These are phyloP conservation scores for Colletotrichum truncatum DNA, from an alignment of 2,329 filamentous ascomycete genomes.

Conservation along the genomic window DNA sequence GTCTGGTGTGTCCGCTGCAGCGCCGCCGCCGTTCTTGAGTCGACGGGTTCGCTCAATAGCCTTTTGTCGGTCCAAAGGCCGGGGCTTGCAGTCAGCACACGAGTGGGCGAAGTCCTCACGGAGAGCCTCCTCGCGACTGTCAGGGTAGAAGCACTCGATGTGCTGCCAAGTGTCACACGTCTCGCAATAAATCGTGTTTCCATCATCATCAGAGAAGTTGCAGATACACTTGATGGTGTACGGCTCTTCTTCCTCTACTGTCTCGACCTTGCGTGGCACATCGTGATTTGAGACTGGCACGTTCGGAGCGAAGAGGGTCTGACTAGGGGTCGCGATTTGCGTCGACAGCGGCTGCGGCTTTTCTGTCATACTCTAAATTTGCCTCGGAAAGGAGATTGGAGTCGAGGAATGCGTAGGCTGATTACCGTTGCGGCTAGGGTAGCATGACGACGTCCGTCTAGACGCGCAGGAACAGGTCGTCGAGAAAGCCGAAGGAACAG, in stretches of 20 bases:
- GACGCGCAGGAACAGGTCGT: conserved; percentile 43
- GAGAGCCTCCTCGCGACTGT: conserved; percentile 77
- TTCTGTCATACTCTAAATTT: conserved; percentile 70
- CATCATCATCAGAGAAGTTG: conserved; percentile 92
- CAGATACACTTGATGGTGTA: conserved; percentile 99
- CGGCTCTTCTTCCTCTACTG: conserved; percentile 76
- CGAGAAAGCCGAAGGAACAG: conserved; percentile 12
- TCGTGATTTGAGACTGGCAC: conserved; percentile 49
- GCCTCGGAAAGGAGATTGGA: conserved; percentile 51
- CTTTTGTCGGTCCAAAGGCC: conserved; percentile 75
- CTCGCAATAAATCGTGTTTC: conserved; percentile 97
- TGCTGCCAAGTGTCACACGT: conserved; percentile 98
- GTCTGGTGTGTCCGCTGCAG: conserved; percentile 63
- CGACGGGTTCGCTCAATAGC: conserved; percentile 78
- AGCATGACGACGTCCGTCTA: conserved; percentile 66
- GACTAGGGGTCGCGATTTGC: conserved; percentile 65
- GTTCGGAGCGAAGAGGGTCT: conserved; percentile 53
- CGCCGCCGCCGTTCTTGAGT: conserved; percentile 53
- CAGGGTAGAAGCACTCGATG: conserved; percentile 91
- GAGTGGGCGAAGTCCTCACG: conserved; percentile 80
- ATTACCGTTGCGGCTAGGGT: conserved; percentile 62
- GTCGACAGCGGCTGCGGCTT: conserved; percentile 62
- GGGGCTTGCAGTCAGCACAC: conserved; percentile 88
- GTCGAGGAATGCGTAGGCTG: conserved; percentile 48
- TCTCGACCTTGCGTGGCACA: conserved; percentile 58